phyloP scores from a whole-genome alignment of 371 early-diverging fungal genomes.

The Mortierella sp. region DNA sequence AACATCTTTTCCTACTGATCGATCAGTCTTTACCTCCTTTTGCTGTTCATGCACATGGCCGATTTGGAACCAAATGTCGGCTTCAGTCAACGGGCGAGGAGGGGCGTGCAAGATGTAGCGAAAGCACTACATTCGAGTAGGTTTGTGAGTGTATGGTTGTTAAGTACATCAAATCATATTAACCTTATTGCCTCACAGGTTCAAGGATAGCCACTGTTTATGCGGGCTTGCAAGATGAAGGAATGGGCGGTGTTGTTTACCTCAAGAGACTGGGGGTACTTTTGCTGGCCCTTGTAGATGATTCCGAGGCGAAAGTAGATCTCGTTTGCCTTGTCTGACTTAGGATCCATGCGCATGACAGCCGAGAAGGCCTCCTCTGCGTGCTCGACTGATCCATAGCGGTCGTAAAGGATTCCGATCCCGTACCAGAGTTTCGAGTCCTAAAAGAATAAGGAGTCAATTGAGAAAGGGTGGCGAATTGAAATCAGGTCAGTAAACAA shows the following conservation, averaged over 20 bases:
- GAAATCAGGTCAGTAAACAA: background rate
- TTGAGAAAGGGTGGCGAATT: background rate
- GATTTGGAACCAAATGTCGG: conserved; percentile 98
- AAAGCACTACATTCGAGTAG: conserved; percentile 77
- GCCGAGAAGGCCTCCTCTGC: conserved; percentile 98
- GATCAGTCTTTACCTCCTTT: conserved; percentile 74
- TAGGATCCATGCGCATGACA: conserved; percentile 89
- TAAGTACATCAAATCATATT: background rate
- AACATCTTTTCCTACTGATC: background rate
- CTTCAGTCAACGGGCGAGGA: conserved; percentile 93
- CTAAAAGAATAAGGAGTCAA: conserved; percentile 45
- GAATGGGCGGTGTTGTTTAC: conserved; percentile 53
- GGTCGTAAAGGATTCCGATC: conserved; percentile 97
- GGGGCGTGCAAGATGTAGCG: conserved; percentile 90
- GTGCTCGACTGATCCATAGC: conserved; percentile 95
- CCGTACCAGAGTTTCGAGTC: conserved; percentile 99
- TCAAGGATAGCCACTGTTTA: background rate
- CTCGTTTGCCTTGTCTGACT: conserved; percentile 96
- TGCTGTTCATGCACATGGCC: conserved; percentile 97
- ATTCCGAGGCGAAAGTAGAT: conserved; percentile 98
- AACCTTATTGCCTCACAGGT: background rate
- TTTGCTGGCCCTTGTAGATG: conserved; percentile 96
- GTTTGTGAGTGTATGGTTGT: background rate
- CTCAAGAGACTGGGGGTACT: conserved; percentile 88
- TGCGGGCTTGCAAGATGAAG: too few relatives aligned